Evolutionary conservation across 164 flowering plant species (phyloP).

Genomic region (Liriodendron chinense): DNA sequence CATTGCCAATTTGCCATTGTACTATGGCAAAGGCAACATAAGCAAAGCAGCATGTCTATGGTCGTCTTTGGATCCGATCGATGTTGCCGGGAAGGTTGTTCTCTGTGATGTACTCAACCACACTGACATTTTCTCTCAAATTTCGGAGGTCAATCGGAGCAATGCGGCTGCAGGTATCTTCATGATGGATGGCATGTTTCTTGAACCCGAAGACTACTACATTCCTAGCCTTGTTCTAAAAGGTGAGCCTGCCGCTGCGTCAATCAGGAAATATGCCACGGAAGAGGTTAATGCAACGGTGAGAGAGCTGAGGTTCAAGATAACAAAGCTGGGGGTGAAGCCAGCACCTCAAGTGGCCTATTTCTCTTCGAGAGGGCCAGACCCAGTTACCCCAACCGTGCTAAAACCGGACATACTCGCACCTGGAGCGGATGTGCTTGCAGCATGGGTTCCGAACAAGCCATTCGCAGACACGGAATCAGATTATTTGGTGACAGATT

Average conservation of each 20-base stretch:
- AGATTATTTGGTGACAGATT: slow-evolving; percentile 22
- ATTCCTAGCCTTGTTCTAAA: slow-evolving; percentile 17
- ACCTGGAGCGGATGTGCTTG: slow-evolving; percentile 33
- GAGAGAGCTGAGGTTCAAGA: slow-evolving; percentile 20
- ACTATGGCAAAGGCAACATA: slow-evolving; percentile 19
- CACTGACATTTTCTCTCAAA: slow-evolving; percentile 8
- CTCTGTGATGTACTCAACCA: slow-evolving; percentile 11
- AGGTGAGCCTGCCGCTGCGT: not conserved
- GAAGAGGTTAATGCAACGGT: slow-evolving; percentile 15
- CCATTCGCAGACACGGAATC: not conserved
- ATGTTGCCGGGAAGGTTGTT: slow-evolving; percentile 31
- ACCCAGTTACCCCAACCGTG: slow-evolving; percentile 21
- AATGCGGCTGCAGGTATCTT: slow-evolving; percentile 31
- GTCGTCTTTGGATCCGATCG: slow-evolving; percentile 13
- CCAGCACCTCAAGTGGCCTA: slow-evolving; percentile 33
- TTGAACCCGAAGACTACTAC: slow-evolving; percentile 11
- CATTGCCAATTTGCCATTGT: slow-evolving; percentile 18
- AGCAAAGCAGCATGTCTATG: slow-evolving; percentile 12
- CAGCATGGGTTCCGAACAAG: slow-evolving; percentile 26
- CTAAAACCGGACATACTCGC: slow-evolving; percentile 35
- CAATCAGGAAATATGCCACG: slow-evolving; percentile 12
- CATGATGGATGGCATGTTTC: not conserved
- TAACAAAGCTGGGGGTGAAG: slow-evolving; percentile 21
- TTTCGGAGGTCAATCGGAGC: slow-evolving; percentile 14
- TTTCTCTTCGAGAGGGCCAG: slow-evolving; percentile 32